These are phyloP conservation scores for Coemansia sp. DNA, from an alignment of 192 early-diverging fungal genomes.

Conservation along the genomic window DNA sequence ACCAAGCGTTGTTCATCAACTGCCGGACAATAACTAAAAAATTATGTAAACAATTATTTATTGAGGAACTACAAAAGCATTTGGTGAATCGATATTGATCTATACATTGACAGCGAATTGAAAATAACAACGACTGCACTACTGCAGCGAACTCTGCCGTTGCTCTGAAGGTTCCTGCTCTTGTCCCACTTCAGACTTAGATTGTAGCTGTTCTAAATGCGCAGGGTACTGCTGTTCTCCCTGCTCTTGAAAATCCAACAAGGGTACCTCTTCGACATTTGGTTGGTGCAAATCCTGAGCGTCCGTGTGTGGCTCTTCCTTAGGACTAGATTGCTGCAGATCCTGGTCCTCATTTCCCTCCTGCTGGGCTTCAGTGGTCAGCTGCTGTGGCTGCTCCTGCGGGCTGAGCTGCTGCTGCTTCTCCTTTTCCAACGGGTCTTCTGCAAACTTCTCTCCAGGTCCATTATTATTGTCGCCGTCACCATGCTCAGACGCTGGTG, in stretches of 20 bases:
- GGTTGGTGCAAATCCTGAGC: background rate
- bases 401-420: background rate
- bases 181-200: background rate
- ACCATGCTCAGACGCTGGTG: background rate
- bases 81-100: background rate
- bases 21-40: too few species aligned
- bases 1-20: too few species aligned
- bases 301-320: background rate
- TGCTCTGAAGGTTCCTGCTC: background rate
- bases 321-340: background rate
- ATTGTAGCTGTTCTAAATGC: background rate
- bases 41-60: too few species aligned
- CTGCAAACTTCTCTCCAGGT: background rate
- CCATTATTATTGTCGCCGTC: background rate
- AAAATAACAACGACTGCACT: background rate
- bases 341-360: background rate
- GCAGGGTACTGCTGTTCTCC: background rate
- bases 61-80: background rate
- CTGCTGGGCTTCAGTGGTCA: background rate
- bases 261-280: background rate
- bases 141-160: background rate
- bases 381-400: slow-evolving; percentile 2
- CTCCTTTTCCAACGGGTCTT: background rate
- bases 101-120: background rate
- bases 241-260: background rate